Conservation (phyloP, 305 asterid species). For the Solanum hybrid region DNA sequence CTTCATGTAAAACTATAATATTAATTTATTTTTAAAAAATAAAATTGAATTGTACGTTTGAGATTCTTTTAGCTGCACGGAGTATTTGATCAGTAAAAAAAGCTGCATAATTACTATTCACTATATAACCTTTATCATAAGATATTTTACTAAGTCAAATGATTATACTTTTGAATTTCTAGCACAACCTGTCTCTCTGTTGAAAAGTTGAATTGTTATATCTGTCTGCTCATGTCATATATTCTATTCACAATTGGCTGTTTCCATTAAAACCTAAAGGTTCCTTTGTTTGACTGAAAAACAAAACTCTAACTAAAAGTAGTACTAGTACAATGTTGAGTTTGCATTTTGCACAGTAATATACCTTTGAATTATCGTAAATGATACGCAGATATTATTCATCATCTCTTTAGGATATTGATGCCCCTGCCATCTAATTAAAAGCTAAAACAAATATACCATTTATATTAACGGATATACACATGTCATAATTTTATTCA, state of each 20-base stretch:
- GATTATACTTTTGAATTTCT: neutral
- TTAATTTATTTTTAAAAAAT: neutral
- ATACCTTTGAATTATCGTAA: too few species aligned
- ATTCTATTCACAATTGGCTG: neutral
- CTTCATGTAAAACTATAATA: neutral
- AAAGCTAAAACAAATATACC: too few species aligned
- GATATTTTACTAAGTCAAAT: neutral
- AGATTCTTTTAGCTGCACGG: neutral
- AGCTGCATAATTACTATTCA: neutral
- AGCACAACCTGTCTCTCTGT: neutral
- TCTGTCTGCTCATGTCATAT: neutral
- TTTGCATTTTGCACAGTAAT: neutral
- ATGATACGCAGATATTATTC: too few species aligned
- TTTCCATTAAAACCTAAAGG: neutral
- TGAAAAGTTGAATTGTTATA: neutral
- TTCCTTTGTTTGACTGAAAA: neutral
- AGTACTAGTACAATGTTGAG: neutral
- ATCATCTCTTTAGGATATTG: too few species aligned
- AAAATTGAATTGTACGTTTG: neutral
- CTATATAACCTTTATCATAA: neutral
- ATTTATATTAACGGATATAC: too few species aligned
- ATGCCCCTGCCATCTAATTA: too few species aligned
- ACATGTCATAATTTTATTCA: too few species aligned
- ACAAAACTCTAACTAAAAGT: neutral
- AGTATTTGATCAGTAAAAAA: neutral